Evolutionary conservation across 345 rosid species (phyloP).

Genomic region (Bruguiera gymnorhiza): DNA sequence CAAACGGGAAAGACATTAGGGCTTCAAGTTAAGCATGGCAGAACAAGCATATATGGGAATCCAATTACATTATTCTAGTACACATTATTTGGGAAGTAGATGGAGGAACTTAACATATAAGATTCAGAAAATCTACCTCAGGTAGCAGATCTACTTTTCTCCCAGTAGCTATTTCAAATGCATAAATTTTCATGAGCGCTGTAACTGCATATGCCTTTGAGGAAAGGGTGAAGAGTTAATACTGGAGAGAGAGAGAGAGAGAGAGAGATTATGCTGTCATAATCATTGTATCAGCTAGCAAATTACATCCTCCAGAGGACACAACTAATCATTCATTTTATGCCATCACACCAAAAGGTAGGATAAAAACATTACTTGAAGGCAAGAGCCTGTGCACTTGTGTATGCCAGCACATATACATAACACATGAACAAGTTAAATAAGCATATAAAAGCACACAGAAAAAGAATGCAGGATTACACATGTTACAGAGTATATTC

Average conservation of each 20-base stretch:
- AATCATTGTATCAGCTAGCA: not conserved
- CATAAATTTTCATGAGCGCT: constrained; percentile 86
- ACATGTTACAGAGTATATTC: too few species aligned
- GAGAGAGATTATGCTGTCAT: not conserved
- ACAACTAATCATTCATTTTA: not conserved
- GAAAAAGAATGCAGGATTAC: too few species aligned
- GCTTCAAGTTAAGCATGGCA: too few species aligned
- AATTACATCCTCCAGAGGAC: not conserved
- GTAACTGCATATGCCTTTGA: constrained; percentile 85
- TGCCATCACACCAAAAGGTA: not conserved
- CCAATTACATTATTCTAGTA: not conserved
- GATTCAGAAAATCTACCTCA: constrained; percentile 55
- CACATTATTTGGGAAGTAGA: not conserved
- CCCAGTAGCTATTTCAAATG: constrained; percentile 83
- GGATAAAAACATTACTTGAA: too few species aligned
- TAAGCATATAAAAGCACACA: too few species aligned
- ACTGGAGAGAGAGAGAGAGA: too few species aligned
- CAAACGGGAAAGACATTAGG: too few species aligned
- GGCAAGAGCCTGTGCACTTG: too few species aligned
- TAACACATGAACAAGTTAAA: too few species aligned
- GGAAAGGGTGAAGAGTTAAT: not conserved
- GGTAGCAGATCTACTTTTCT: constrained; percentile 82
- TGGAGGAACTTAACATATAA: not conserved
- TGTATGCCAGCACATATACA: too few species aligned
- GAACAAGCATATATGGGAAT: too few species aligned